These are phyloP conservation scores for Arthrinium puccinioides DNA, from an alignment of 2,329 filamentous ascomycete genomes.

Conservation along the genomic window DNA sequence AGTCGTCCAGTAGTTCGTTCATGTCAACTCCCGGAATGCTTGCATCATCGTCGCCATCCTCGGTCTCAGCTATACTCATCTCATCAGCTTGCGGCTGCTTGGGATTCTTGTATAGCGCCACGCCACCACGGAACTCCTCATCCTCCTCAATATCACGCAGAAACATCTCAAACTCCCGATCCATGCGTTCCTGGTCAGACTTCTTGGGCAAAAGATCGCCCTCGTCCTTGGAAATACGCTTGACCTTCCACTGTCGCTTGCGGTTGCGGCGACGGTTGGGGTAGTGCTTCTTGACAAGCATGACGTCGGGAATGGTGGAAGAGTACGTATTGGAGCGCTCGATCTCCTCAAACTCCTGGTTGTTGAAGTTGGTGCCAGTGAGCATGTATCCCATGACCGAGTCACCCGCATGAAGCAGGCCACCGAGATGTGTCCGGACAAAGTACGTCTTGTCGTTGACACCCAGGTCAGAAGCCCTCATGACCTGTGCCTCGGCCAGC, in stretches of 20 bases:
- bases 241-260: conserved; percentile 86
- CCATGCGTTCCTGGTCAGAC: conserved; percentile 79
- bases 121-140: conserved; percentile 72
- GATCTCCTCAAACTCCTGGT: conserved; percentile 41
- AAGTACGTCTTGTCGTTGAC: conserved; percentile 84
- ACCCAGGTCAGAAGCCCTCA: conserved; percentile 79
- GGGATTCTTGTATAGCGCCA: conserved; percentile 77
- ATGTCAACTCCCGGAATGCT: conserved; percentile 63
- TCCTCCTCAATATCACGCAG: conserved; percentile 95
- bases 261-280: conserved; percentile 71
- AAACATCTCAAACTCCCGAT: conserved; percentile 96
- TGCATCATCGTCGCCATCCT: conserved; percentile 44
- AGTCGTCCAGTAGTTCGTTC: conserved; percentile 82
- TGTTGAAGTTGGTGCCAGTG: conserved; percentile 48
- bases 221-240: conserved; percentile 86
- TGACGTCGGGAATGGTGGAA: conserved; percentile 78
- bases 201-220: conserved; percentile 81
- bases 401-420: conserved; percentile 79
- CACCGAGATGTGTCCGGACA: conserved; percentile 82
- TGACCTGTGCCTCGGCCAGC: conserved; percentile 82
- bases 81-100: conserved; percentile 46
- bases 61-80: conserved; percentile 62
- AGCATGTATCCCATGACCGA: conserved; percentile 93
- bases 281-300: conserved; percentile 97
- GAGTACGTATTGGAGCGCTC: conserved; percentile 71